These are phyloP conservation scores for Kodamaea ohmeri DNA, from an alignment of 1,139 yeast genomes.

Conservation along the genomic window DNA sequence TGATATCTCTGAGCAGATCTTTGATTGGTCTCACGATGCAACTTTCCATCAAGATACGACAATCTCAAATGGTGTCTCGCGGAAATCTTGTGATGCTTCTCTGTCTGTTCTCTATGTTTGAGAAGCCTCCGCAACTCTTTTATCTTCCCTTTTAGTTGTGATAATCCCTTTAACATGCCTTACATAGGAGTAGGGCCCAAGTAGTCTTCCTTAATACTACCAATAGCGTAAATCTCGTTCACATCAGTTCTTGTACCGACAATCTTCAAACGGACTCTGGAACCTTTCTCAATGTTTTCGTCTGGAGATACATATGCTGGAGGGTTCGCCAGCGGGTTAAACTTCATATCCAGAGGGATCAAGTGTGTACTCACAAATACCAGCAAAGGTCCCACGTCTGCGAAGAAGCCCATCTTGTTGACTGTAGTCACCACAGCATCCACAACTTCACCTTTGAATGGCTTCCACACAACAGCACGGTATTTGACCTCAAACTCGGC, in stretches of 20 bases:
- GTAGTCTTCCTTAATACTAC: slow-evolving; percentile 95
- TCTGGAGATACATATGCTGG: slow-evolving; percentile 98
- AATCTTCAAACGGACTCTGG: slow-evolving; percentile 88
- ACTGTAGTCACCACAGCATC: slow-evolving; percentile 95
- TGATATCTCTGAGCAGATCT: not conserved
- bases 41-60: too few relatives aligned
- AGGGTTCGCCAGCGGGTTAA: slow-evolving; percentile 94
- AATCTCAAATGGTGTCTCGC: too few relatives aligned
- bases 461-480: slow-evolving; percentile 97
- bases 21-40: too few relatives aligned
- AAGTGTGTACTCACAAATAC: slow-evolving; percentile 94
- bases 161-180: not conserved
- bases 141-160: too few relatives aligned
- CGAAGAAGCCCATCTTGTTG: slow-evolving; percentile 94
- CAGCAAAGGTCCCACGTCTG: slow-evolving; percentile 95
- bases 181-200: slow-evolving; percentile 71
- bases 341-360: slow-evolving; percentile 91
- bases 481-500: slow-evolving; percentile 97
- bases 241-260: slow-evolving; percentile 98
- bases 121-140: too few relatives aligned
- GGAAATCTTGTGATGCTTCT: too few relatives aligned
- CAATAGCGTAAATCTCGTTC: slow-evolving; percentile 94
- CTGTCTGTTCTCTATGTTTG: too few relatives aligned
- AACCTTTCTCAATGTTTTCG: slow-evolving; percentile 90
- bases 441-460: slow-evolving; percentile 97